These are phyloP conservation scores for cucumber (Cucumis sativus) DNA, from an alignment of 306 rosid species.

Conservation along the genomic window Cucumber_9930_V3 NC_026658.2:25265001-25265500, in stretches of 20 bases:
- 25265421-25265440: neutral
- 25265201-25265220: neutral
- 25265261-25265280: neutral
- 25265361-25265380: neutral
- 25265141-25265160: neutral
- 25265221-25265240: neutral
- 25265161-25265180: neutral
- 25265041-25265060: neutral
- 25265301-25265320: neutral
- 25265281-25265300: neutral
- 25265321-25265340: neutral
- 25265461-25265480: neutral
- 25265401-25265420: neutral
- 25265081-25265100: neutral
- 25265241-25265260: neutral
- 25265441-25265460: neutral
- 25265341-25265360: neutral
- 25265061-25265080: neutral
- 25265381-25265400: neutral
- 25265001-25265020: neutral
- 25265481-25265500: neutral
- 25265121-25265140: constrained; percentile 2
- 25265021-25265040: neutral
- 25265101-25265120: neutral
- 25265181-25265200: neutral